Percentiles rank a stretch among this genome's conserved stretches.
Conservation (phyloP, 371 early-diverging fungal genomes). For the Syncephalastrum sp. region DNA sequence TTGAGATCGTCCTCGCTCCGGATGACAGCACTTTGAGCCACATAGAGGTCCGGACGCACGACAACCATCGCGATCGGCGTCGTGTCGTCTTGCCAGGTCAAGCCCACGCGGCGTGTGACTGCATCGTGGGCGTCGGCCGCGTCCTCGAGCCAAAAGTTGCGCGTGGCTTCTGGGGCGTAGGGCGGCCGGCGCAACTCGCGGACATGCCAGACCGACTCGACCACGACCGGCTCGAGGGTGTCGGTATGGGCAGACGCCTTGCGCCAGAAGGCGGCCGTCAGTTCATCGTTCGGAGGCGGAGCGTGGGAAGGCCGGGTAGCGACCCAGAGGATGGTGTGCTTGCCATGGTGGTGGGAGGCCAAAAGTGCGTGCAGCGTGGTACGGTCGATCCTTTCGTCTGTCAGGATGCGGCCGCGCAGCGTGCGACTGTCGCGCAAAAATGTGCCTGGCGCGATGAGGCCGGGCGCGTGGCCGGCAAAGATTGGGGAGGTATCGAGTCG, state of each 20-base stretch:
- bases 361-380: slow-evolving; percentile 5
- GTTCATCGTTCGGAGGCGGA: not conserved
- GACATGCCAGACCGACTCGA: slow-evolving; percentile 12
- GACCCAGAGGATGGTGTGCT: slow-evolving; percentile 3
- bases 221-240: slow-evolving; percentile 4
- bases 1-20: slow-evolving; percentile 5
- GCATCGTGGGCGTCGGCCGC: not conserved
- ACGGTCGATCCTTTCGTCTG: not conserved
- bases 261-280: slow-evolving; percentile 1
- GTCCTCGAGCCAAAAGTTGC: slow-evolving; percentile 7
- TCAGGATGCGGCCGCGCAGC: not conserved
- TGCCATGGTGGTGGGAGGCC: not conserved
- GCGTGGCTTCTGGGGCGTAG: not conserved
- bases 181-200: not conserved
- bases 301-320: not conserved
- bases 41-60: slow-evolving; percentile 15
- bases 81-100: not conserved
- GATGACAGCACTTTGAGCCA: slow-evolving; percentile 8
- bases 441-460: too few species aligned
- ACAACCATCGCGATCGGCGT: slow-evolving; percentile 11
- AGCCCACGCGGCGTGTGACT: slow-evolving; percentile 6
- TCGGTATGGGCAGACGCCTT: not conserved
- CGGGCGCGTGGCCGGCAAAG: not conserved
- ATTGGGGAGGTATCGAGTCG: not conserved
- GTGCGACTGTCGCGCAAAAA: too few species aligned